A percentile compares a stretch with the other conserved stretches of the same genome.
These are phyloP conservation scores for Coniochaeta sp. DNA, from an alignment of 2,329 filamentous ascomycete species.

Conservation along the genomic window DNA sequence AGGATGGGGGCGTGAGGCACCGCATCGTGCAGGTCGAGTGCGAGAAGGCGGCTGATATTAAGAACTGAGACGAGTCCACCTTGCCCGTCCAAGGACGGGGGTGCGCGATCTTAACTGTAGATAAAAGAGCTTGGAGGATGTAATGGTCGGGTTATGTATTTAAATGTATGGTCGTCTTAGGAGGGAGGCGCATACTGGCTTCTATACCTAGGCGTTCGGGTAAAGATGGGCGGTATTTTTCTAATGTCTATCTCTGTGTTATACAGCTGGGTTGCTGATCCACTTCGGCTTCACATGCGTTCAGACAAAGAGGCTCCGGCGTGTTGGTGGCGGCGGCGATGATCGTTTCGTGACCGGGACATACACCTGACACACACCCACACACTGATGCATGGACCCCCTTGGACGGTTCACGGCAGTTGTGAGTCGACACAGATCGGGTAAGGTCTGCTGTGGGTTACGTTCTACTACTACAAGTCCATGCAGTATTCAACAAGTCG, in stretches of 20 bases:
- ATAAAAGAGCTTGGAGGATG: background rate
- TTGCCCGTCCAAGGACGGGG: background rate
- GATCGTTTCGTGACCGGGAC: background rate
- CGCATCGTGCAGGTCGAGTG: conserved; percentile 34
- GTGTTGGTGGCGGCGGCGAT: background rate
- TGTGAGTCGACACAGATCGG: no score
- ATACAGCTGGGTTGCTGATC: background rate
- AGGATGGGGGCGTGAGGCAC: conserved; percentile 25
- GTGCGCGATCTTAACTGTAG: background rate
- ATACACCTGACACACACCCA: no score
- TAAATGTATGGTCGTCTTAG: background rate
- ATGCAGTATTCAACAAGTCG: background rate
- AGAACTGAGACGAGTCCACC: no score
- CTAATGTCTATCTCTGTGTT: no score
- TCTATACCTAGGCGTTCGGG: background rate
- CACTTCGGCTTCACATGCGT: background rate
- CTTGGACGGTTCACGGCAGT: no score
- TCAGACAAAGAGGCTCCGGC: background rate
- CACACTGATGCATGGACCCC: no score
- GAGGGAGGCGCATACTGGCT: background rate
- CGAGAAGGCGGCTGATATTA: conserved; percentile 9
- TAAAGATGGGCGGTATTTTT: background rate
- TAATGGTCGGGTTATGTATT: background rate
- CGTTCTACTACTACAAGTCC: background rate
- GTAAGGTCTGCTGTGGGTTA: no score